Conservation (phyloP, 1,284 basidiomycete species). For the Bondarzewia mesenterica region DNA sequence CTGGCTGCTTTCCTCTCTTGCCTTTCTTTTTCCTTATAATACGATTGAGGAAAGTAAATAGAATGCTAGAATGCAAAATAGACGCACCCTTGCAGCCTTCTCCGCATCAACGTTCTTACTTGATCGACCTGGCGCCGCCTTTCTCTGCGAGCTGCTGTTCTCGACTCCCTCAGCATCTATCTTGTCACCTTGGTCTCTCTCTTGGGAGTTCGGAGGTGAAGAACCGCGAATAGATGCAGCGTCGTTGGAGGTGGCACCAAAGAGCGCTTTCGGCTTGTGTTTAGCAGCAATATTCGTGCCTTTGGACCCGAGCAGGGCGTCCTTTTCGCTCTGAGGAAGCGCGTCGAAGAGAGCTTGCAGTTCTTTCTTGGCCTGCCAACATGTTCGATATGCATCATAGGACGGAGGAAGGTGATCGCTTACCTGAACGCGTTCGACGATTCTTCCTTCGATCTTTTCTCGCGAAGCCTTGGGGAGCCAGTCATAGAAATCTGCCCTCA, state of each 20-base stretch:
- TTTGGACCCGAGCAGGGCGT: slow-evolving; percentile 37
- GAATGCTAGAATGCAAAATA: slow-evolving; percentile 4
- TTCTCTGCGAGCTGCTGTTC: slow-evolving; percentile 21
- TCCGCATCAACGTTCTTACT: slow-evolving; percentile 52
- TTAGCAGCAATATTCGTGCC: background rate
- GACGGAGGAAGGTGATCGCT: slow-evolving; percentile 14
- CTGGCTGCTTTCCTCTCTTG: slow-evolving; percentile 58
- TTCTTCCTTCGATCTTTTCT: slow-evolving; percentile 58
- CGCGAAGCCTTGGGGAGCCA: slow-evolving; percentile 66
- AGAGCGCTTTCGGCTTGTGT: slow-evolving; percentile 7
- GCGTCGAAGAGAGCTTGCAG: slow-evolving; percentile 44
- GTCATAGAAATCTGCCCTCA: slow-evolving; percentile 43
- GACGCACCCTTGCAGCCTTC: slow-evolving; percentile 23
- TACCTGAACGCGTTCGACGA: slow-evolving; percentile 62
- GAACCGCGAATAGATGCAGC: background rate
- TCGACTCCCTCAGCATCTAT: slow-evolving; percentile 12
- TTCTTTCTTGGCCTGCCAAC: slow-evolving; percentile 49
- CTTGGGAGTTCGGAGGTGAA: slow-evolving; percentile 5
- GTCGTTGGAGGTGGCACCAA: slow-evolving; percentile 10
- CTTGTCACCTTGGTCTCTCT: slow-evolving; percentile 5
- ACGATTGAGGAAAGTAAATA: slow-evolving; percentile 3
- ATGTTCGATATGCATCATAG: slow-evolving; percentile 3
- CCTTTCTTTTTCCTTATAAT: slow-evolving; percentile 67
- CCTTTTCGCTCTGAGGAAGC: slow-evolving; percentile 47
- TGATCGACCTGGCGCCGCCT: slow-evolving; percentile 23